phyloP scores from a whole-genome alignment of 2,329 filamentous ascomycete genomes.

The Hymenoscyphus repandus region DNA sequence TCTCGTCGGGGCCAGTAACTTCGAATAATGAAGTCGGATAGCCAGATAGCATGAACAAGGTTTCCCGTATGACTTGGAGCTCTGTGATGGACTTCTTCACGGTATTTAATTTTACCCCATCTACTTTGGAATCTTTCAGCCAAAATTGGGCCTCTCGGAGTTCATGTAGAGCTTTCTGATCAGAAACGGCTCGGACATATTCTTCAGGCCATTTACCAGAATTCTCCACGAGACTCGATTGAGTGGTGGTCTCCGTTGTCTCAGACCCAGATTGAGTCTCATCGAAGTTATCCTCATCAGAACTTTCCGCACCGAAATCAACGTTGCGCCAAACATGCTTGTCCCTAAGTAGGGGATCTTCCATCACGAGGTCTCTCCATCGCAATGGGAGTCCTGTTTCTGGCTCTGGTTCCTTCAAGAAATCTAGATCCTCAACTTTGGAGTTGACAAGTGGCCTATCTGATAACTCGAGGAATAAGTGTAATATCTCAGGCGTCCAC shows the following conservation, averaged over 20 bases:
- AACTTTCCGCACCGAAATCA: slow-evolving; percentile 60
- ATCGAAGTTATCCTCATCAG: slow-evolving; percentile 40
- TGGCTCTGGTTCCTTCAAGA: slow-evolving; percentile 41
- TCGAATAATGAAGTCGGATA: slow-evolving; percentile 68
- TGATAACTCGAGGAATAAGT: slow-evolving; percentile 74
- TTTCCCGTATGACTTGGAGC: slow-evolving; percentile 68
- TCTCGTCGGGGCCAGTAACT: slow-evolving; percentile 34
- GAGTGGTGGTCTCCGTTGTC: slow-evolving; percentile 26
- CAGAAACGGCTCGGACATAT: slow-evolving; percentile 27
- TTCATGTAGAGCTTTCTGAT: slow-evolving; percentile 33
- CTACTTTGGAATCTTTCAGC: slow-evolving; percentile 32
- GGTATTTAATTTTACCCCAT: slow-evolving; percentile 24
- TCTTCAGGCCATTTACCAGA: slow-evolving; percentile 28
- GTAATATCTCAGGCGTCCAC: slow-evolving; percentile 75
- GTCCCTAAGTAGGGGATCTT: slow-evolving; percentile 68
- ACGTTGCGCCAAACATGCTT: slow-evolving; percentile 66
- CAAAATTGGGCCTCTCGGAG: slow-evolving; percentile 43
- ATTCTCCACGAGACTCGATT: slow-evolving; percentile 29
- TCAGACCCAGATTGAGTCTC: slow-evolving; percentile 35
- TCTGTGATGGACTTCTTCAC: slow-evolving; percentile 42
- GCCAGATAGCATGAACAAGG: slow-evolving; percentile 80
- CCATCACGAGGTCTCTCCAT: slow-evolving; percentile 74
- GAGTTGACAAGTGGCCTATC: slow-evolving; percentile 72
- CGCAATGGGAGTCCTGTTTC: slow-evolving; percentile 48
- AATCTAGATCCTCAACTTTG: slow-evolving; percentile 56